Evolutionary conservation across 306 rosid genomes (phyloP), one percentile per base, ranked within the genome.

Genomic region (Acacia melanoxylon): DNA sequence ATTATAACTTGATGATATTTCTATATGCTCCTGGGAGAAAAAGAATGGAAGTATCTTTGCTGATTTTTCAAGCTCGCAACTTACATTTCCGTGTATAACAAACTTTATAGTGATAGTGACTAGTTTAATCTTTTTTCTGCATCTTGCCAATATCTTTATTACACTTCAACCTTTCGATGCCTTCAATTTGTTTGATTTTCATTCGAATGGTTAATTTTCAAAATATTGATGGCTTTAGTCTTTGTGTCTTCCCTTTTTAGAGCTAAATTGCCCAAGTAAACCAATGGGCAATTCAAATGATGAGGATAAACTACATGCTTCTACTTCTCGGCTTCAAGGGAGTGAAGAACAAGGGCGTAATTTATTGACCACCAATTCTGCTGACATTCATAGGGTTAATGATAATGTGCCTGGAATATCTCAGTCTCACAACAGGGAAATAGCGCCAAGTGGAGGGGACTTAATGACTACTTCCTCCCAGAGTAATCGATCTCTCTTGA

Each of bases 401-500:
- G 78, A 61, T 59, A 6, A 79, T 62, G 44, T 81, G 67, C 40
- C 62, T 70, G 78, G 41, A 84, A 24, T n/a, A 46, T 74, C 86
- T 80, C 54, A 78, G 29, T 63, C 15, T 76, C 37, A 72, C 69
- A 25, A 71, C 70, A 48, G 63, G 49, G 80, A 59, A 54, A 49
- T 61, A 40, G 40, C n/a, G 0, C 75, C 58, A 27, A 45, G 31
- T 78, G 77, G 67, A 72, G 74, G 19, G 35, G 79, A 73, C 65
- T 62, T 63, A 20, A 76, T 46, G 42, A 66, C 46, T 29, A 80
- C 52, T 85, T 31, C 85, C 68, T 73, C 87, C 77, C 83, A 70
- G 49, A 75, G 49, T 71, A 62, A 29, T 54, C 40, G n/a, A 37
- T 56, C 62, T 29, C 51, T 66, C 22, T 59, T 67, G 35, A 14